Base-by-base conservation (phyloP, 441 rosid species). In the Breynia disticha region DNA sequence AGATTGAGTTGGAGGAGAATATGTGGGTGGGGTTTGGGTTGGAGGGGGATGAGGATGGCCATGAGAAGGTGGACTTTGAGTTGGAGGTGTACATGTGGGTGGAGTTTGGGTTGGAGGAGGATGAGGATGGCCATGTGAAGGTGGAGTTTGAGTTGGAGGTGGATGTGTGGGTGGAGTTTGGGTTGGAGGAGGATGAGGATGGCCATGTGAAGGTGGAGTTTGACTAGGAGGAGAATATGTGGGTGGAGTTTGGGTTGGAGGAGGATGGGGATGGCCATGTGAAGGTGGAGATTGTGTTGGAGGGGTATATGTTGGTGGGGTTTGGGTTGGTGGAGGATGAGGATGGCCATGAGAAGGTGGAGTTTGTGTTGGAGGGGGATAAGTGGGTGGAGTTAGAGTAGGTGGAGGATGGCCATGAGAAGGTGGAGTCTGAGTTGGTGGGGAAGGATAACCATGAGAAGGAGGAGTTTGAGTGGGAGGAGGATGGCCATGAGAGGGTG, bases 191-290 rank as follows among this genome's bases (percentile, higher is more conserved):
- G 35, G 35, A 2, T 28, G 35, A 1, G 35, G 35, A 2, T 28
- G 35, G 8, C 35, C 35, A 9, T 28, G 50, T 11, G 60, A 16
- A 4, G 57, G 67, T 10, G 41, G 57, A 4, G 41, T 41, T 16
- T 37, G 17, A 13, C 21, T 13, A 0, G n/a, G n/a, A n/a, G n/a
- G n/a, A n/a, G n/a, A n/a, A n/a, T n/a, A n/a, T n/a, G n/a, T n/a
- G n/a, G n/a, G n/a, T n/a, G n/a, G n/a, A n/a, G 15, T 41, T 0
- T 20, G 12, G 45, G 2, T 0, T 8, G 65, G 47, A 13, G 48
- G 35, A 1, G 35, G 35, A 28, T 28, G 47, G n/a, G 41, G 48
- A 21, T 37, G 17, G 16, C 21, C 16, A 0, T 18, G 20, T 2
- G 49, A 39, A 2, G 59, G 56, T 16, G 22, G 64, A 7, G 15